A percentile compares a stretch with the other conserved stretches of the same genome.
Conservation (phyloP, 805 yeast species). For the Wickerhamiella shivajii region DNA sequence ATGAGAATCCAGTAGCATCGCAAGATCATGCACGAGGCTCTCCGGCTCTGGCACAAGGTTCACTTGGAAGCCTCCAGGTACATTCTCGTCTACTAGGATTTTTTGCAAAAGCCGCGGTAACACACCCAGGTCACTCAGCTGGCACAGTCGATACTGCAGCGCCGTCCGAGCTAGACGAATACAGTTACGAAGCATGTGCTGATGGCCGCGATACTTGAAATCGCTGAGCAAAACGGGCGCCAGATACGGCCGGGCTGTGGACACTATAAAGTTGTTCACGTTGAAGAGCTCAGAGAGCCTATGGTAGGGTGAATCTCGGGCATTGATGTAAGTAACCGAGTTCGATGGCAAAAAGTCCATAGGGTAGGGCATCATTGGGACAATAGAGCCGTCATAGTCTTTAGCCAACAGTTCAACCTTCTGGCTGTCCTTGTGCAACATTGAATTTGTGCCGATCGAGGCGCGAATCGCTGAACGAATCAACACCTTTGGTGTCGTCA, state of each 20-base stretch:
- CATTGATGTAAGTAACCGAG: slow-evolving; percentile 26
- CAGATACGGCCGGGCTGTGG: slow-evolving; percentile 83
- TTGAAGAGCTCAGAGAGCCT: slow-evolving; percentile 83
- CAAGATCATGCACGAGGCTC: slow-evolving; percentile 53
- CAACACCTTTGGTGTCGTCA: slow-evolving; percentile 77
- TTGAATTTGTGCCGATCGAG: slow-evolving; percentile 41
- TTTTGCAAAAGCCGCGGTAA: slow-evolving; percentile 56
- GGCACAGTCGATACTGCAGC: slow-evolving; percentile 67
- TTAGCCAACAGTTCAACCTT: slow-evolving; percentile 46
- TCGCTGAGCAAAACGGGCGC: slow-evolving; percentile 82
- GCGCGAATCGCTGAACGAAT: slow-evolving; percentile 77
- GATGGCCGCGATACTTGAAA: slow-evolving; percentile 45
- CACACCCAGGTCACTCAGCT: slow-evolving; percentile 64
- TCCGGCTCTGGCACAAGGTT: slow-evolving; percentile 81
- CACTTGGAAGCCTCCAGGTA: slow-evolving; percentile 70
- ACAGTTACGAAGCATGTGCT: slow-evolving; percentile 27
- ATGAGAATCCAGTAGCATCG: slow-evolving; percentile 65
- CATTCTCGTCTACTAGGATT: slow-evolving; percentile 74
- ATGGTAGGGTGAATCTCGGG: slow-evolving; percentile 61
- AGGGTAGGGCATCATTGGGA: slow-evolving; percentile 17
- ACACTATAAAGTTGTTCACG: slow-evolving; percentile 83
- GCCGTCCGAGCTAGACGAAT: slow-evolving; percentile 58
- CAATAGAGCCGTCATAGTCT: slow-evolving; percentile 35
- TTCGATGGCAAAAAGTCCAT: slow-evolving; percentile 27
- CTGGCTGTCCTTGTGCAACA: slow-evolving; percentile 30